A percentile compares a stretch with the other conserved stretches of the same genome.
Evolutionary conservation across 1,139 yeast species (phyloP).

Genomic region (Kurtzmaniella quercitrusa): DNA sequence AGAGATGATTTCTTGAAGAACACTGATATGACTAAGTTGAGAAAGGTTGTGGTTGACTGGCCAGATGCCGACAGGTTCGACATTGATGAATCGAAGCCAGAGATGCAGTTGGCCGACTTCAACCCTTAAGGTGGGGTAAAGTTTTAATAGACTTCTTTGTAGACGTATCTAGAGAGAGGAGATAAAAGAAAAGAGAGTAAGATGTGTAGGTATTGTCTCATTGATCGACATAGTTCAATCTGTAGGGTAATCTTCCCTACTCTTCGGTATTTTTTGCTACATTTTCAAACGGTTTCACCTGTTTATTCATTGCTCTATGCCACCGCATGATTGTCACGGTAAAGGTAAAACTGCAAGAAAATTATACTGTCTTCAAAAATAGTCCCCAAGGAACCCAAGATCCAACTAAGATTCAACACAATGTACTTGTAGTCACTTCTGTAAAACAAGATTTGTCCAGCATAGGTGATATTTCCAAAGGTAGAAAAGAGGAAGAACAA

Average conservation of each 20-base stretch:
- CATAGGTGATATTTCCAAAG: constrained; percentile 72
- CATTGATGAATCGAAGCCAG: constrained; percentile 22
- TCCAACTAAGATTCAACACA: constrained; percentile 64
- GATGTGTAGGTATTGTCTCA: no score
- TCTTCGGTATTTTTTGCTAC: no score
- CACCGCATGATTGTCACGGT: constrained; percentile 26
- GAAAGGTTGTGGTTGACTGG: constrained; percentile 63
- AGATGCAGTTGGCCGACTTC: constrained; percentile 39
- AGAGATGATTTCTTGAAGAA: constrained; percentile 64
- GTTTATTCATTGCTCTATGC: constrained; percentile 9
- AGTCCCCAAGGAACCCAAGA: constrained; percentile 71
- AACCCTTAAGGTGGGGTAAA: constrained; percentile 19
- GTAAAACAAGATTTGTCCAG: constrained; percentile 66
- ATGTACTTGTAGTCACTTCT: constrained; percentile 60
- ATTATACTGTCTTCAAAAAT: constrained; percentile 63
- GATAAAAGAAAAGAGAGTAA: no score
- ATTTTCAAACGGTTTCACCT: not conserved
- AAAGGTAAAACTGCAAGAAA: constrained; percentile 61
- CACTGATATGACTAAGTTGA: constrained; percentile 53
- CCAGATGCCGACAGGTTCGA: constrained; percentile 51
- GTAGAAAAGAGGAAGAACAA: constrained; percentile 72
- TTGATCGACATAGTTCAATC: no score
- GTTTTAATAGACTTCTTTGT: not conserved
- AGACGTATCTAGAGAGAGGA: no score
- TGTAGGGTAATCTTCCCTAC: no score